Base-by-base conservation (phyloP, 73 alveolate species). In the Durusdinium trenchii region DNA sequence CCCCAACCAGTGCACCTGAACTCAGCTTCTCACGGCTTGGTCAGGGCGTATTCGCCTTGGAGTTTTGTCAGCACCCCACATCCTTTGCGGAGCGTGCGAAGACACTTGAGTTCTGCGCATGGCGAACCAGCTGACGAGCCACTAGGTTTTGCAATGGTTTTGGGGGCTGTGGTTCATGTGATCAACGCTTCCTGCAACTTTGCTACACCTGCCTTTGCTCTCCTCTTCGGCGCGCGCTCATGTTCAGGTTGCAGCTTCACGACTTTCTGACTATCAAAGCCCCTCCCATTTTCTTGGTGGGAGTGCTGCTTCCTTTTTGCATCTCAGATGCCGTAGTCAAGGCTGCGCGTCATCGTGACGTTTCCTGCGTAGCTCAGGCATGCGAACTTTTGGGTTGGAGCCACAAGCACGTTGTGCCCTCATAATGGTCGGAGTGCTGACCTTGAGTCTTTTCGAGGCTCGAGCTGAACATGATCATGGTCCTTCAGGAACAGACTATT, bases 331-430 rank as follows among this genome's bases (percentile, higher is more conserved):
- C 43, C 42, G 23, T 57, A 57, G n/a, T n/a, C 73, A 60, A 60
- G 73, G 1, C 30, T 60, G 18, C 30, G 18, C 30, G 73, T 60
- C 30, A 60, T 60, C 73, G 3, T 64, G 23, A 16, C 23, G 42
- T 6, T 67, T 26, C 81, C 43, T 18, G 16, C 45, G 42, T 32
- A 30, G 81, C 42, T 32, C 9, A 82, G 92, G 92, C 48, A 82
- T 82, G 92, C 48, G 96, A 75, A 64, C 86, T 51, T 90, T 90
- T n/a, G 86, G 47, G 86, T 75, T 90, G 71, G 96, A 90, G 45
- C 96, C 96, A 38, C 96, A 90, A 73, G 96, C 96, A 18, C 96
- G 96, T 51, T 90, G 96, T 47, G 86, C 87, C 9, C 71, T 90
- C 45, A 69, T 90, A 86, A 90, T 90, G 96, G 73, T 90, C 40